Percentiles rank a stretch among this genome's conserved stretches.
Evolutionary conservation across 441 rosid genomes (phyloP).

Genomic region (Gossypium laxum): DNA sequence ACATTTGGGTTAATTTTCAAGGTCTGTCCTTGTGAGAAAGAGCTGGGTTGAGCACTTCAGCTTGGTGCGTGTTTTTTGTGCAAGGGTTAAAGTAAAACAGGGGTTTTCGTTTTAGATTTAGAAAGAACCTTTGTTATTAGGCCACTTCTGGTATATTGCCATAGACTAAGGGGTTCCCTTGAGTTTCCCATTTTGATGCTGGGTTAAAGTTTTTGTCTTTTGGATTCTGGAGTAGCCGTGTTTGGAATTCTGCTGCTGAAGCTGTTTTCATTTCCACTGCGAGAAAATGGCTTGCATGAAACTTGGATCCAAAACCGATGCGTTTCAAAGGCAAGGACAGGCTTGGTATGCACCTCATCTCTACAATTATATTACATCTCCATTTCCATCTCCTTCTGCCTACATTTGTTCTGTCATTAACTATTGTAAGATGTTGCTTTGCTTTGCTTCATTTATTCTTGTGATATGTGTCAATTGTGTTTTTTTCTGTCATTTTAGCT

Average conservation of each 20-base stretch:
- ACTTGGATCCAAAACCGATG: constrained; percentile 83
- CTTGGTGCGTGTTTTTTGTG: constrained; percentile 6
- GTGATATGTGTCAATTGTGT: background rate
- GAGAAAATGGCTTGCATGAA: constrained; percentile 75
- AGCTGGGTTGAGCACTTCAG: constrained; percentile 8
- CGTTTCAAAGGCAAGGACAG: constrained; percentile 86
- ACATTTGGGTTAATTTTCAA: constrained; percentile 18
- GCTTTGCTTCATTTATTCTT: background rate
- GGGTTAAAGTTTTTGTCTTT: background rate
- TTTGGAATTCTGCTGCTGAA: constrained; percentile 8
- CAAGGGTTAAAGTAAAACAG: background rate
- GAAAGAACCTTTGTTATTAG: constrained; percentile 1
- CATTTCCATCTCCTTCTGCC: constrained; percentile 3
- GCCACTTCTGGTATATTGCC: background rate
- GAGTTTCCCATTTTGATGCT: background rate
- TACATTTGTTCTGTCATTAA: background rate
- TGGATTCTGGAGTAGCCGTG: background rate
- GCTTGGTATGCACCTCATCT: constrained; percentile 56
- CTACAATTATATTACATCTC: constrained; percentile 10
- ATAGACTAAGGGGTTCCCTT: background rate
- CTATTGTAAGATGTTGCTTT: background rate
- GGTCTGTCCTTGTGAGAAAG: background rate
- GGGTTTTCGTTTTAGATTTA: constrained; percentile 7
- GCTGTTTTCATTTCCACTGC: constrained; percentile 15
- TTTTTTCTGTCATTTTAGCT: background rate